A percentile compares a stretch with the other conserved stretches of the same genome.
phyloP scores from a whole-genome alignment of 257 asterid genomes.

The Ligustrum vulgare region DNA sequence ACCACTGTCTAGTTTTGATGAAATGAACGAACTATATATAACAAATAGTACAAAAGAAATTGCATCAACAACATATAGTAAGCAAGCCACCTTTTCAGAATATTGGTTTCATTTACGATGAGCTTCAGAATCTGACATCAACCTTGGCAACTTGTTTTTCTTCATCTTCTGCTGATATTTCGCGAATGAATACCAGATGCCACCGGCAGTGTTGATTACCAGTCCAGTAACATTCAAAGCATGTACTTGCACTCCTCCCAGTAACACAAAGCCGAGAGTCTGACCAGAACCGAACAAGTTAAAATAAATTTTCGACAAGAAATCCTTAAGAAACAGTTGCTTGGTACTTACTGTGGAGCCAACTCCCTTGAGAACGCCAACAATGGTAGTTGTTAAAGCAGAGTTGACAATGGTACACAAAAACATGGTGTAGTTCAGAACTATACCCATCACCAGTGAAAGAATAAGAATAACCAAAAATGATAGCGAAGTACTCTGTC shows the following conservation, averaged over 20 bases:
- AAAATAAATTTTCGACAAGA: slow-evolving; percentile 7
- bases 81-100: neutral
- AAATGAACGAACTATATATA: neutral
- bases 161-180: slow-evolving; percentile 82
- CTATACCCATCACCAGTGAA: slow-evolving; percentile 92
- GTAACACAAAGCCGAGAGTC: slow-evolving; percentile 78
- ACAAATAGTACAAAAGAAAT: neutral
- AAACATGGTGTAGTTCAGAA: slow-evolving; percentile 97
- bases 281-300: slow-evolving; percentile 27
- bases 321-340: neutral
- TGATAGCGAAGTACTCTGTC: slow-evolving; percentile 64
- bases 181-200: slow-evolving; percentile 83
- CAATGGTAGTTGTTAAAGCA: slow-evolving; percentile 94
- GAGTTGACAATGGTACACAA: slow-evolving; percentile 95
- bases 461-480: slow-evolving; percentile 67
- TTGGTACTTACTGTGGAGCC: slow-evolving; percentile 75
- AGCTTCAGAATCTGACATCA: slow-evolving; percentile 44
- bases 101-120: slow-evolving; percentile 48
- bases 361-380: slow-evolving; percentile 97
- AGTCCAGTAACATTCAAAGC: slow-evolving; percentile 80
- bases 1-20: too few species aligned
- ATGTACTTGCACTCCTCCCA: slow-evolving; percentile 90
- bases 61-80: neutral
- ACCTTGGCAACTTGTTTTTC: slow-evolving; percentile 59
- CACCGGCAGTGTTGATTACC: slow-evolving; percentile 88